These are phyloP conservation scores for Penicillium sp. DNA, from an alignment of 2,329 filamentous ascomycete species.

Conservation along the genomic window DNA sequence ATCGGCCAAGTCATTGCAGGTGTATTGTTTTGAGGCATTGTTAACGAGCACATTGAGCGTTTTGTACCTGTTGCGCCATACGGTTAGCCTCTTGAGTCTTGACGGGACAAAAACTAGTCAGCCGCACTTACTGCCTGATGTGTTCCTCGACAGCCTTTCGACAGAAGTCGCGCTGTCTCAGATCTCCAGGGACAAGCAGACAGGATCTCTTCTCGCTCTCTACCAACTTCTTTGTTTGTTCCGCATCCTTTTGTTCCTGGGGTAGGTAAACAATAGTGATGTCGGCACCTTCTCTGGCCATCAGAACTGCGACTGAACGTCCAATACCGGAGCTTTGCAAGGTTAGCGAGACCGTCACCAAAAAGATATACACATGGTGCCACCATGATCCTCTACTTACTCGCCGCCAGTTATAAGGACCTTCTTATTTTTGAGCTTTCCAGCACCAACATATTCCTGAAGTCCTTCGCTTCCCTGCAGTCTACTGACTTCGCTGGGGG, in stretches of 20 bases:
- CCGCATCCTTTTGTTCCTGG: constrained; percentile 52
- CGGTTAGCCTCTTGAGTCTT: constrained; percentile 24
- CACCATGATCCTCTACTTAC: not conserved
- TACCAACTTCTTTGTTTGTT: constrained; percentile 47
- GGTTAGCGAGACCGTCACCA: not conserved
- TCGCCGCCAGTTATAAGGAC: constrained; percentile 1
- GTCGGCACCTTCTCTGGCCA: constrained; percentile 54
- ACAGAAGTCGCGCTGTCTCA: constrained; percentile 35
- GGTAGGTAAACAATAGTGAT: constrained; percentile 3
- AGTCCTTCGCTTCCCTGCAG: not conserved
- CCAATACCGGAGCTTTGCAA: constrained; percentile 52
- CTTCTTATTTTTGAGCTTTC: constrained; percentile 4
- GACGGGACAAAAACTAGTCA: too few species aligned
- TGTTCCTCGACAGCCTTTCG: constrained; percentile 52
- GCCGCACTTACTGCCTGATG: constrained; percentile 43
- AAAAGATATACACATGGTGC: not conserved
- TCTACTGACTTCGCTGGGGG: not conserved
- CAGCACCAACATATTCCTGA: constrained; percentile 1
- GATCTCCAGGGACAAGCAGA: constrained; percentile 9
- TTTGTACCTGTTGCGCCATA: constrained; percentile 47
- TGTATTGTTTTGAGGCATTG: constrained; percentile 56
- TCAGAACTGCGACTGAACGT: constrained; percentile 53
- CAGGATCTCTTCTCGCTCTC: constrained; percentile 5
- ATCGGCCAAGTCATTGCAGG: constrained; percentile 52
- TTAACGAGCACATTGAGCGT: constrained; percentile 54